Conservation (phyloP, 2,329 filamentous ascomycete genomes). For the Erysiphe pisi region DNA sequence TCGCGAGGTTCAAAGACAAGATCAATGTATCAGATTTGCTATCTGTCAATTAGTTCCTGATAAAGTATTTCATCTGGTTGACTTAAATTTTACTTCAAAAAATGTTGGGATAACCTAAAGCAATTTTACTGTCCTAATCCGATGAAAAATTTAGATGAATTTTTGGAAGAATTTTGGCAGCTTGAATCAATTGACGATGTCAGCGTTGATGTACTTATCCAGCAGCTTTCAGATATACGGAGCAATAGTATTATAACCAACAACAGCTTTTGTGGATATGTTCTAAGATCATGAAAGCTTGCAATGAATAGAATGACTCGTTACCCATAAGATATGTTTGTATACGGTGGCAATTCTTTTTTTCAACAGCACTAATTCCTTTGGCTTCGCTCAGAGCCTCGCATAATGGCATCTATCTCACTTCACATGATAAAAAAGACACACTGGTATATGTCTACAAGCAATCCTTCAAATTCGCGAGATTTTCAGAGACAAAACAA, state of each 20-base stretch:
- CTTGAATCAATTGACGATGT: not conserved
- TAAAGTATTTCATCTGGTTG: not conserved
- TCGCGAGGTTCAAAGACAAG: not conserved
- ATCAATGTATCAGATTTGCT: not conserved
- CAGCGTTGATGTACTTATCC: not conserved
- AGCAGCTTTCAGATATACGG: not conserved
- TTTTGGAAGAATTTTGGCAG: not conserved
- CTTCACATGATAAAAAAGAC: no score
- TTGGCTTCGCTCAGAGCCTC: no score
- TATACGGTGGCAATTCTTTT: no score
- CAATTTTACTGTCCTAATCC: not conserved
- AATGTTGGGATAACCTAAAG: constrained; percentile 9
- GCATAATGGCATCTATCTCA: no score
- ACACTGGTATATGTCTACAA: no score
- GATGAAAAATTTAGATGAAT: not conserved
- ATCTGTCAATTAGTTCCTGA: not conserved
- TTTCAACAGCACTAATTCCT: no score
- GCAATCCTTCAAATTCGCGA: no score
- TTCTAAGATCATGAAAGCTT: no score
- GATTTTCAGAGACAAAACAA: no score
- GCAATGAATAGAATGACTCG: no score
- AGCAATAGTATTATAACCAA: not conserved
- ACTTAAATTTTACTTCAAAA: not conserved
- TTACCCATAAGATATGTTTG: no score
- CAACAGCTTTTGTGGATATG: not conserved